phyloP scores from a whole-genome alignment of 2,329 filamentous ascomycete species.

The Botryotinia globosa region DNA sequence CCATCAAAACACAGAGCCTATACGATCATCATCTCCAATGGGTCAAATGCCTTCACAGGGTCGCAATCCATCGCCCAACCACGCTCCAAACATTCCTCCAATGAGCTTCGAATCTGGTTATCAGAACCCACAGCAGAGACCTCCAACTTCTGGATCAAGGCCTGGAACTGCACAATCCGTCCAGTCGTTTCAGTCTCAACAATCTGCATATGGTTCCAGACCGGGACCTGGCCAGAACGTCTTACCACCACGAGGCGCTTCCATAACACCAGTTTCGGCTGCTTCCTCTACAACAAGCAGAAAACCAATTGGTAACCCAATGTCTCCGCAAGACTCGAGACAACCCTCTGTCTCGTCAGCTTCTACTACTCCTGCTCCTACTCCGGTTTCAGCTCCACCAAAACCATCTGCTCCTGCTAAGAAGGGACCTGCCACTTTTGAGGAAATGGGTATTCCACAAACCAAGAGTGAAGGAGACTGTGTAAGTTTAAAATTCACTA shows the following conservation, averaged over 20 bases:
- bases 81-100: slow-evolving; percentile 16
- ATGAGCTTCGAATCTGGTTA: slow-evolving; percentile 21
- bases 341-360: slow-evolving; percentile 22
- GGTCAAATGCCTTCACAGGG: slow-evolving; percentile 48
- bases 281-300: not conserved
- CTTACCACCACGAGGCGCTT: slow-evolving; percentile 29
- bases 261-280: slow-evolving; percentile 23
- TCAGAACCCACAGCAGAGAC: slow-evolving; percentile 19
- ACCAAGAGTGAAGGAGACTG: slow-evolving; percentile 85
- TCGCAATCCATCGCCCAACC: slow-evolving; percentile 10
- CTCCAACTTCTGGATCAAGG: slow-evolving; percentile 11
- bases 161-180: slow-evolving; percentile 15
- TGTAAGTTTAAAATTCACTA: slow-evolving; percentile 48
- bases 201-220: slow-evolving; percentile 11
- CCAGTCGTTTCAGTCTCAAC: slow-evolving; percentile 6
- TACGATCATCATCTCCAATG: slow-evolving; percentile 47
- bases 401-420: slow-evolving; percentile 30
- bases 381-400: slow-evolving; percentile 57
- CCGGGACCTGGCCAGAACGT: slow-evolving; percentile 23
- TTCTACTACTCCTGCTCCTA: slow-evolving; percentile 22
- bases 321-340: slow-evolving; percentile 19
- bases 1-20: slow-evolving; percentile 24
- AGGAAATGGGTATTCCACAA: slow-evolving; percentile 93
- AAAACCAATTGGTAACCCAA: not conserved
- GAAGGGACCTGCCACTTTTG: slow-evolving; percentile 87